These are phyloP conservation scores for Cytauxzoon felis DNA, from an alignment of 169 alveolate species.

Conservation along the genomic window DNA sequence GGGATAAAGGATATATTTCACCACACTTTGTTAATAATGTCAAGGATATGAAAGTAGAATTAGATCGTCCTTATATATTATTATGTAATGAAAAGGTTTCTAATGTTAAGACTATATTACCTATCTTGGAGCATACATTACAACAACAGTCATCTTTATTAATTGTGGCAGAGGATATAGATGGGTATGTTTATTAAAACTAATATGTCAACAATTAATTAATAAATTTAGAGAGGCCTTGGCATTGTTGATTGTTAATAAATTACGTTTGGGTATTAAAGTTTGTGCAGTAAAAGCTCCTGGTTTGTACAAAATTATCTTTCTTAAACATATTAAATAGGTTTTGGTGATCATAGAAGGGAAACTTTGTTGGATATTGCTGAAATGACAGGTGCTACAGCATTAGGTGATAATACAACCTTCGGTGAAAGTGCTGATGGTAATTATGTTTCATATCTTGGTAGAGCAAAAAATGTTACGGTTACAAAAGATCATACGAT, in stretches of 20 bases:
- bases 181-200: no score
- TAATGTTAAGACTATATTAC: constrained; percentile 87
- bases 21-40: constrained; percentile 97
- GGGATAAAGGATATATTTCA: constrained; percentile 97
- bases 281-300: constrained; percentile 97
- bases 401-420: constrained; percentile 90
- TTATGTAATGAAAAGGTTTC: constrained; percentile 93
- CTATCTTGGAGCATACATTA: constrained; percentile 92
- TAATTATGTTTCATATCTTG: constrained; percentile 77
- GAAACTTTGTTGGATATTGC: constrained; percentile 94
- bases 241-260: constrained; percentile 96
- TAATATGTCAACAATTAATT: no score
- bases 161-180: constrained; percentile 98
- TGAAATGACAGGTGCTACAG: constrained; percentile 91
- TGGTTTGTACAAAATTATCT: constrained; percentile 26
- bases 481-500: constrained; percentile 97
- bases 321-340: constrained; percentile 7
- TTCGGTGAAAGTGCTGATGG: constrained; percentile 76
- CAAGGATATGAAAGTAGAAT: constrained; percentile 92
- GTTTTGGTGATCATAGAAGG: constrained; percentile 97
- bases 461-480: constrained; percentile 91
- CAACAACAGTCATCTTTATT: constrained; percentile 90
- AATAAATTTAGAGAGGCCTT: no score
- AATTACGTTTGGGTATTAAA: constrained; percentile 95
- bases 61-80: constrained; percentile 93